A percentile compares a stretch with the other conserved stretches of the same genome.
phyloP scores from a whole-genome alignment of 2,329 filamentous ascomycete genomes.

The Aspergillus sp. region DNA sequence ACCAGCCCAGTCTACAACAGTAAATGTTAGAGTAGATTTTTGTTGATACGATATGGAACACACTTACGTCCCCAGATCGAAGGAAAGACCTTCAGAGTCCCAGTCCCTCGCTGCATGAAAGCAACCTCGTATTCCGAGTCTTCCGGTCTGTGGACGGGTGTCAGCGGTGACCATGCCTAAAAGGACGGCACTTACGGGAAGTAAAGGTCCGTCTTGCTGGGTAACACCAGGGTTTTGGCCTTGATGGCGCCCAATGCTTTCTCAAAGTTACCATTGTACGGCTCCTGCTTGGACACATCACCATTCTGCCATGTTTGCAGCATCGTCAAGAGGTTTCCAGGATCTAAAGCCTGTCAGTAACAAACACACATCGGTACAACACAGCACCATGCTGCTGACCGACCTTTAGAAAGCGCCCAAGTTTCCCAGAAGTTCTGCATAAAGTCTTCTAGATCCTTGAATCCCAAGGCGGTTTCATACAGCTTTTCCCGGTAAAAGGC shows the following conservation, averaged over 20 bases:
- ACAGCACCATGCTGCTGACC: not conserved
- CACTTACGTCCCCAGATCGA: slow-evolving; percentile 65
- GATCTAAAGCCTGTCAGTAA: slow-evolving; percentile 49
- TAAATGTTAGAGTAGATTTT: slow-evolving; percentile 18
- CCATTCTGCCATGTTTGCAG: slow-evolving; percentile 76
- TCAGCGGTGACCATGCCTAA: slow-evolving; percentile 9
- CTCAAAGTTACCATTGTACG: slow-evolving; percentile 67
- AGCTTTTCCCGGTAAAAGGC: slow-evolving; percentile 73
- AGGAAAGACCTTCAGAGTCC: slow-evolving; percentile 57
- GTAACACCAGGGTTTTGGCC: slow-evolving; percentile 70
- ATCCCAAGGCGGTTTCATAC: slow-evolving; percentile 66
- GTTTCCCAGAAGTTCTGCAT: slow-evolving; percentile 74
- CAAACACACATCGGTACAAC: not conserved
- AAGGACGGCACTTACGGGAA: slow-evolving; percentile 61
- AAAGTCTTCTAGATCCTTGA: slow-evolving; percentile 70
- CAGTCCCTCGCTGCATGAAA: slow-evolving; percentile 62
- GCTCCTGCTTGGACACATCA: slow-evolving; percentile 68
- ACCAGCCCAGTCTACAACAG: slow-evolving; percentile 57
- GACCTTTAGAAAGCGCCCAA: slow-evolving; percentile 69
- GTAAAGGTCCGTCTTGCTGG: slow-evolving; percentile 73
- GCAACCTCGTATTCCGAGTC: slow-evolving; percentile 73
- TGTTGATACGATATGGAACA: not conserved
- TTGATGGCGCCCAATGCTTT: slow-evolving; percentile 69
- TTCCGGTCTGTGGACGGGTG: slow-evolving; percentile 59
- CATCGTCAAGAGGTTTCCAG: slow-evolving; percentile 74